Conservation (phyloP, 2,329 filamentous ascomycete genomes). For the Fusarium incarnatum region DNA sequence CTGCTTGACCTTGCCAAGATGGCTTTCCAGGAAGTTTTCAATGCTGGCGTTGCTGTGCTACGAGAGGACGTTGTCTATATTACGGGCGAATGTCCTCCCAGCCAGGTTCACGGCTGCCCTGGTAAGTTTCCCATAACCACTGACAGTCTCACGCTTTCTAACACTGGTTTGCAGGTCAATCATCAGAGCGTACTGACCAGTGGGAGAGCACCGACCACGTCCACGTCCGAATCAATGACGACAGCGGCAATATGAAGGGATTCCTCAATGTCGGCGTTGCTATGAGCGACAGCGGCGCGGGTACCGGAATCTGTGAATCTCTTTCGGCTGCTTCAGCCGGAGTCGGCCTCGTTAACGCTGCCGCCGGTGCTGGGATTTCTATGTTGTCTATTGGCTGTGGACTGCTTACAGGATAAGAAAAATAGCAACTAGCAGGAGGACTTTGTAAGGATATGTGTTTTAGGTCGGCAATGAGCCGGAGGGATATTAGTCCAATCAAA, state of each 20-base stretch:
- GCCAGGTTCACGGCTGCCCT: background rate
- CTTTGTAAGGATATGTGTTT: background rate
- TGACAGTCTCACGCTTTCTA: background rate
- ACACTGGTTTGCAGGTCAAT: background rate
- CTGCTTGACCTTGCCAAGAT: background rate
- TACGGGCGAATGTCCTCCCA: background rate
- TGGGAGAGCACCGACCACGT: background rate
- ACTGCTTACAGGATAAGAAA: background rate
- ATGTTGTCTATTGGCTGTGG: background rate
- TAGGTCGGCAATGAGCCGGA: background rate
- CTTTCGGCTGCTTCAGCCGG: background rate
- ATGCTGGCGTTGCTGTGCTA: background rate
- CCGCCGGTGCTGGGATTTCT: background rate
- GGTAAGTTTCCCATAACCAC: background rate
- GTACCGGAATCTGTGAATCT: background rate
- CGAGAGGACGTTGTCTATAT: background rate
- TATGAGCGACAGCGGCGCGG: background rate
- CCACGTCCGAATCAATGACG: background rate
- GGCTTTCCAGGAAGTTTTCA: background rate
- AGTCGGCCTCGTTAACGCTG: background rate
- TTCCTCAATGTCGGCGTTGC: background rate
- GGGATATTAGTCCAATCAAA: background rate
- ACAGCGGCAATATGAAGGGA: background rate
- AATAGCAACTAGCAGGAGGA: background rate
- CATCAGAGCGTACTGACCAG: background rate